Percentiles rank a stretch among this genome's conserved stretches.
Evolutionary conservation across 2,329 filamentous ascomycete genomes (phyloP).

Genomic region (Fusarium paranaense): DNA sequence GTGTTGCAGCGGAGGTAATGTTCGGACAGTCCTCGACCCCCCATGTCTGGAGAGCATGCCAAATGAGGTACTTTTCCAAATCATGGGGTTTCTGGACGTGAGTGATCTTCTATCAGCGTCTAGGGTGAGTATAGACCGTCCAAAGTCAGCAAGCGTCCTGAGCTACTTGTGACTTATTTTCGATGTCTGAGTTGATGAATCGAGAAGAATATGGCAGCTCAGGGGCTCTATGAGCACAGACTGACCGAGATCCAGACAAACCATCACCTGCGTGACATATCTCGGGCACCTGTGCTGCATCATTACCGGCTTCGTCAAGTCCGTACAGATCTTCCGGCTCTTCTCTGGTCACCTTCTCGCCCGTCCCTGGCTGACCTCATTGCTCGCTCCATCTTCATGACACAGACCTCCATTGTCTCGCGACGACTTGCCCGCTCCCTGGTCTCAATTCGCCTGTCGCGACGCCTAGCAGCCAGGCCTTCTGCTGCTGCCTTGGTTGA

Average conservation of each 20-base stretch:
- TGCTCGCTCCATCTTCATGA: conserved; percentile 73
- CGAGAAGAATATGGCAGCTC: background rate
- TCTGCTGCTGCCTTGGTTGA: conserved; percentile 70
- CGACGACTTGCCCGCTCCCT: conserved; percentile 72
- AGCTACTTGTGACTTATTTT: background rate
- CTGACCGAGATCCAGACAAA: conserved; percentile 60
- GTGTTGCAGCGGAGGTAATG: background rate
- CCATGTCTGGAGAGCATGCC: conserved; percentile 58
- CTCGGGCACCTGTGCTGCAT: conserved; percentile 74
- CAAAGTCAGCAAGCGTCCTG: conserved; percentile 4
- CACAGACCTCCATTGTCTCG: conserved; percentile 73
- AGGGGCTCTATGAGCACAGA: conserved; percentile 12
- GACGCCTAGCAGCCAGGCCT: conserved; percentile 69
- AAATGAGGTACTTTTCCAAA: conserved; percentile 67
- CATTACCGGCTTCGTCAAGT: conserved; percentile 69
- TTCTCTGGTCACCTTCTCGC: conserved; percentile 67
- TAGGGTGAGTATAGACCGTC: conserved; percentile 58
- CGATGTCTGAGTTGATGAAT: background rate
- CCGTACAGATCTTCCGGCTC: conserved; percentile 64
- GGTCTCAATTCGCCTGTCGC: conserved; percentile 73
- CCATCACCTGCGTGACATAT: conserved; percentile 71
- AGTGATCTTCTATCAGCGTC: conserved; percentile 67
- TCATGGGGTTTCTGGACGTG: conserved; percentile 68
- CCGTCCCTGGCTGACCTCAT: conserved; percentile 73
- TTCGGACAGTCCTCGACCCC: conserved; percentile 3